These are phyloP conservation scores for Leishmania tropica DNA, from an alignment of 208 protist species.

Conservation along the genomic window DNA sequence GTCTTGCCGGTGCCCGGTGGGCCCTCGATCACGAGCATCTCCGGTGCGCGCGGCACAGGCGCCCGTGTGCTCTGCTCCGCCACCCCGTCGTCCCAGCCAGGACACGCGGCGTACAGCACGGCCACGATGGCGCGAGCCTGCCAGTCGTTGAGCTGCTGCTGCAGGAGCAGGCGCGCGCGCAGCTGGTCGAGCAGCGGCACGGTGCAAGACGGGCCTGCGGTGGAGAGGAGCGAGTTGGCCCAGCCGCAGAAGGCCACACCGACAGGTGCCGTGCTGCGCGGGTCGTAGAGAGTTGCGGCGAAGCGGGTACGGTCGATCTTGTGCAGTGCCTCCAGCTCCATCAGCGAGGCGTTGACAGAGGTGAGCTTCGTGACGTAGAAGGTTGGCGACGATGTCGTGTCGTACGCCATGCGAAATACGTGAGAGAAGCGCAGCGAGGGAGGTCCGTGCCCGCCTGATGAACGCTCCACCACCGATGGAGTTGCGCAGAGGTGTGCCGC, in stretches of 20 bases:
- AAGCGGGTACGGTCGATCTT: conserved; percentile 53
- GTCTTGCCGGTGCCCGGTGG: conserved; percentile 93
- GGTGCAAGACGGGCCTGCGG: conserved; percentile 9
- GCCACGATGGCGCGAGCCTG: conserved; percentile 66
- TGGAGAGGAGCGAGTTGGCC: conserved; percentile 29
- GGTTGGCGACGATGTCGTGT: not conserved
- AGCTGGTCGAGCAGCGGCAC: conserved; percentile 23
- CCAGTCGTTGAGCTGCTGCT: conserved; percentile 57
- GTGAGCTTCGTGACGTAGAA: conserved; percentile 63
- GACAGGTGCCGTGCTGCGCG: conserved; percentile 38
- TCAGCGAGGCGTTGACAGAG: conserved; percentile 47
- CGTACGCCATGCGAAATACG: conserved; percentile 47
- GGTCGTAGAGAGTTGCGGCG: conserved; percentile 64
- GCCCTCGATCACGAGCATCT: conserved; percentile 82
- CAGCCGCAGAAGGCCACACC: conserved; percentile 35
- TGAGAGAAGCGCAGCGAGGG: conserved; percentile 51
- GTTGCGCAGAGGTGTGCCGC: conserved; percentile 41
- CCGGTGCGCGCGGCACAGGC: conserved; percentile 25
- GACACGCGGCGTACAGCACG: conserved; percentile 51
- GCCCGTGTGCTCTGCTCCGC: conserved; percentile 5
- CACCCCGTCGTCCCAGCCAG: conserved; percentile 39
- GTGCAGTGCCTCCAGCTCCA: conserved; percentile 55
- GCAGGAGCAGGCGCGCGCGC: conserved; percentile 37
- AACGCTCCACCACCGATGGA: conserved; percentile 6
- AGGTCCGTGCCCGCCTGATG: not conserved